phyloP scores from a whole-genome alignment of 148 eudicot genomes.

The Amaranthus hypochondriacus region DNA sequence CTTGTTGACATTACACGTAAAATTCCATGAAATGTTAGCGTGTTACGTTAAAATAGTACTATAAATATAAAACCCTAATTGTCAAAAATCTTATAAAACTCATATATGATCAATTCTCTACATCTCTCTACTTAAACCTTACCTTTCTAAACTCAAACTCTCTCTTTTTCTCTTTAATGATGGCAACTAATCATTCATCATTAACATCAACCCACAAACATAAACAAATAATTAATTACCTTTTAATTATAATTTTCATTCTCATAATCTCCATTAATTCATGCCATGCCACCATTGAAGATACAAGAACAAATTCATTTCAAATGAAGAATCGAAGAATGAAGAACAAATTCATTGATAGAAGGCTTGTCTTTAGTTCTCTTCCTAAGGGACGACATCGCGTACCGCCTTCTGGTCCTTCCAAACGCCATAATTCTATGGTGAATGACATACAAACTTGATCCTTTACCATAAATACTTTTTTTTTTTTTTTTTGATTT shows the following conservation, averaged over 20 bases:
- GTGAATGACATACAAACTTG: constrained; percentile 25
- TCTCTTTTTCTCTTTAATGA: not conserved
- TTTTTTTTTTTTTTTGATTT: constrained; percentile 6
- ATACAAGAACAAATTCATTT: not conserved
- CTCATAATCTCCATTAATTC: constrained; percentile 10
- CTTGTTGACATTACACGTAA: constrained; percentile 14
- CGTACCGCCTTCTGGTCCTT: constrained; percentile 23
- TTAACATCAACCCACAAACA: not conserved
- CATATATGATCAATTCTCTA: no score
- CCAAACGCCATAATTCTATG: constrained; percentile 25
- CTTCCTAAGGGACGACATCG: constrained; percentile 16
- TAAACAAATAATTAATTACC: not conserved
- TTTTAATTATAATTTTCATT: not conserved
- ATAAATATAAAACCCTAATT: no score
- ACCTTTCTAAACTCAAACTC: constrained; percentile 13
- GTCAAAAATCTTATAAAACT: no score
- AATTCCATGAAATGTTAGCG: constrained; percentile 12
- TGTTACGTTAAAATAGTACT: not conserved
- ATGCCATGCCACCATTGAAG: not conserved
- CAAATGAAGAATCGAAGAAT: constrained; percentile 15
- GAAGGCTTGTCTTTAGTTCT: constrained; percentile 20
- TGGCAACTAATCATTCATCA: constrained; percentile 15
- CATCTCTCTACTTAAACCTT: not conserved
- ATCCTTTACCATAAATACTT: not conserved
- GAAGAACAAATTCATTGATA: not conserved